Evolutionary conservation across 257 asterid species (phyloP).

Genomic region (Solanum peruvianum): DNA sequence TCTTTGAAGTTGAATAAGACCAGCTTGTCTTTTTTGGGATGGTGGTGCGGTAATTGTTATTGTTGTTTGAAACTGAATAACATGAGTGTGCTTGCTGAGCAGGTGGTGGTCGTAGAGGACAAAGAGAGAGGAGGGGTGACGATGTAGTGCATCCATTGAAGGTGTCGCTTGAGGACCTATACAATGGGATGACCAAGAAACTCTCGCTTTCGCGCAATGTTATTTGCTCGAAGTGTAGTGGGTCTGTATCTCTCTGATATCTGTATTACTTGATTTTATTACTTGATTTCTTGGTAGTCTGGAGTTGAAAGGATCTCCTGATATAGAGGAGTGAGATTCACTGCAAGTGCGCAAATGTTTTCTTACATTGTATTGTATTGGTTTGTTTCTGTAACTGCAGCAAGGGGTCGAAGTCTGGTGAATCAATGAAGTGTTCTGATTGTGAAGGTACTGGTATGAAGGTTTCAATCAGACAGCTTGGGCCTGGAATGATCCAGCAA

Average conservation of each 20-base stretch:
- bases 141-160: slow-evolving; percentile 63
- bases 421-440: slow-evolving; percentile 48
- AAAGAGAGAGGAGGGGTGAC: slow-evolving; percentile 62
- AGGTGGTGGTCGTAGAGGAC: slow-evolving; percentile 62
- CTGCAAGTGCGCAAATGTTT: neutral
- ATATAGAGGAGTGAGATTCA: neutral
- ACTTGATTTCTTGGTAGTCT: neutral
- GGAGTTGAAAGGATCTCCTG: neutral
- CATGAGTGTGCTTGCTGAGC: neutral
- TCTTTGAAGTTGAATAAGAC: neutral
- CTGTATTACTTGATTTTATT: neutral
- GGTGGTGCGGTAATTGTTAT: neutral
- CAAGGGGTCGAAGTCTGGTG: slow-evolving; percentile 67
- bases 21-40: neutral
- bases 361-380: neutral
- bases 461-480: slow-evolving; percentile 55
- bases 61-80: neutral
- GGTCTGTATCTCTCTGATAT: slow-evolving; percentile 17
- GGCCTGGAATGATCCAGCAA: slow-evolving; percentile 64
- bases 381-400: slow-evolving; percentile 10
- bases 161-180: slow-evolving; percentile 57
- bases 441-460: slow-evolving; percentile 69
- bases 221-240: slow-evolving; percentile 54
- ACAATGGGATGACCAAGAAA: slow-evolving; percentile 44
- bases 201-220: slow-evolving; percentile 56